Conservation (phyloP, 1,284 basidiomycete species). For the Microstroma glucosiphilum region DNA sequence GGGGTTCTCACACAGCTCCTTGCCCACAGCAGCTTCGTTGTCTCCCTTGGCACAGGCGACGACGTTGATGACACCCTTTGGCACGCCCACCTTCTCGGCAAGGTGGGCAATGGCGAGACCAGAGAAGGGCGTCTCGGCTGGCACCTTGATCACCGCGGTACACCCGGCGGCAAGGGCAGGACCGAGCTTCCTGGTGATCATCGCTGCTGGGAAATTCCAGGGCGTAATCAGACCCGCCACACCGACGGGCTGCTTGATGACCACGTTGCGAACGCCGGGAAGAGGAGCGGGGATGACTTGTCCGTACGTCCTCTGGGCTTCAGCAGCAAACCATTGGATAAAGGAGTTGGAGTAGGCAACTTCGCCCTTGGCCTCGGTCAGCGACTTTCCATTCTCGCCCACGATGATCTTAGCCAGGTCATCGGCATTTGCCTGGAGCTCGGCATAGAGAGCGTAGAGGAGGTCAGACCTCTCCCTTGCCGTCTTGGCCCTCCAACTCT, state of each 20-base stretch:
- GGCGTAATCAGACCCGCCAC: conserved; percentile 54
- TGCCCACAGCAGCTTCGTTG: conserved; percentile 72
- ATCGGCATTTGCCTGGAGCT: conserved; percentile 34
- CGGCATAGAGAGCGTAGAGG: conserved; percentile 39
- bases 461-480: conserved; percentile 44
- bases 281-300: conserved; percentile 77
- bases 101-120: conserved; percentile 81
- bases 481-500: conserved; percentile 41
- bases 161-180: conserved; percentile 88
- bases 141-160: conserved; percentile 89
- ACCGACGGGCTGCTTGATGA: conserved; percentile 91
- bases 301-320: conserved; percentile 52
- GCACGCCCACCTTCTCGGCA: conserved; percentile 77
- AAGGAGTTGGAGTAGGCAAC: conserved; percentile 45
- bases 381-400: conserved; percentile 47
- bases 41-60: conserved; percentile 70
- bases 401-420: conserved; percentile 49
- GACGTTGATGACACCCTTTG: conserved; percentile 90
- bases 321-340: conserved; percentile 46
- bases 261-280: conserved; percentile 70
- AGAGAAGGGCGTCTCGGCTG: conserved; percentile 91
- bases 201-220: conserved; percentile 48
- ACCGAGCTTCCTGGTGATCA: conserved; percentile 75
- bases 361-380: conserved; percentile 46
- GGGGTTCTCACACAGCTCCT: conserved; percentile 57